Conservation (phyloP, 1,284 basidiomycete genomes). For the Stereum hirsutum region DNA sequence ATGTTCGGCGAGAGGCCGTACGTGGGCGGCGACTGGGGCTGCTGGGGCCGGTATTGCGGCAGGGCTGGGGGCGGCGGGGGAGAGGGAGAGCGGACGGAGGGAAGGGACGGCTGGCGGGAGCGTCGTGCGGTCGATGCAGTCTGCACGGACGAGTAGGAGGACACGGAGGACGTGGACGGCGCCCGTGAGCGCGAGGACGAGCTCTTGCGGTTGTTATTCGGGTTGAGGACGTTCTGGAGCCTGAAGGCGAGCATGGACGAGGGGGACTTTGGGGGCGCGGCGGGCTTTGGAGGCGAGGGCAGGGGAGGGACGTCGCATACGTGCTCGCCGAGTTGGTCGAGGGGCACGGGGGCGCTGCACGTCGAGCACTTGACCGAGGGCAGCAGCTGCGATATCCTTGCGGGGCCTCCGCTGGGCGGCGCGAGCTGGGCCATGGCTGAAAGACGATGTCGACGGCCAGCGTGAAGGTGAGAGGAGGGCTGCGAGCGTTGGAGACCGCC, state of each 20-base stretch:
- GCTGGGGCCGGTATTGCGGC: background rate
- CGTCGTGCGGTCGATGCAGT: background rate
- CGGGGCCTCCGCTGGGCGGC: constrained; percentile 17
- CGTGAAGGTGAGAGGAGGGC: too few relatives aligned
- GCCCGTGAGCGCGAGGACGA: background rate
- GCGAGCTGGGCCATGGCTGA: constrained; percentile 31
- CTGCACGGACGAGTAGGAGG: background rate
- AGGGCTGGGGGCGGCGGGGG: background rate
- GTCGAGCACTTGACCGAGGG: constrained; percentile 79
- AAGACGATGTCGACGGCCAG: too few relatives aligned
- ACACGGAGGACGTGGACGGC: constrained; percentile 1
- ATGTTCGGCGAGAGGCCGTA: background rate
- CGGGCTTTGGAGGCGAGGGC: constrained; percentile 28
- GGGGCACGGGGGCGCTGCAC: constrained; percentile 59
- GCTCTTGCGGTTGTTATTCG: background rate
- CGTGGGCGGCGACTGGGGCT: background rate
- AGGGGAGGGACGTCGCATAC: constrained; percentile 49
- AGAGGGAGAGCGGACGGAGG: background rate
- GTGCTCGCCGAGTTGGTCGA: constrained; percentile 67
- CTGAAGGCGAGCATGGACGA: constrained; percentile 19
- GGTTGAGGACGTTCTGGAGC: constrained; percentile 18
- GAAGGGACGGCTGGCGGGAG: background rate
- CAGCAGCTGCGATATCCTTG: constrained; percentile 65
- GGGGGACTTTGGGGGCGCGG: constrained; percentile 25
- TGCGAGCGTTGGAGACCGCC: too few relatives aligned